These are phyloP conservation scores for Hypholoma fasciculare DNA, from an alignment of 768 basidiomycete genomes.

Conservation along the genomic window DNA sequence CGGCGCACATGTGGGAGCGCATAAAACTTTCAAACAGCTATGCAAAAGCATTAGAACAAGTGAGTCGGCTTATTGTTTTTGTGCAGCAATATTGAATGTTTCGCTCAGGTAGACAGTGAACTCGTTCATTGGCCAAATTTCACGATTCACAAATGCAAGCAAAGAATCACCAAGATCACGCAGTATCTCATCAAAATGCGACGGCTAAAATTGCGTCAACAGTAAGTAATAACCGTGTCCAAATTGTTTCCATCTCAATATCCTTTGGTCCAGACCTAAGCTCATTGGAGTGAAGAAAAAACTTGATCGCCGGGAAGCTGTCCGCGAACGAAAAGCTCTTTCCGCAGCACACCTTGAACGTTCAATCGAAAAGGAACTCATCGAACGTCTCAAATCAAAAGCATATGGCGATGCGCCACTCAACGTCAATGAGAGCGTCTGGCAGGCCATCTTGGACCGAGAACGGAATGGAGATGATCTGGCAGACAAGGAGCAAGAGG, in stretches of 20 bases:
- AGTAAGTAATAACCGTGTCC: slow-evolving; percentile 49
- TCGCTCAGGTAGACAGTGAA: slow-evolving; percentile 83
- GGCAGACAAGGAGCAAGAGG: slow-evolving; percentile 61
- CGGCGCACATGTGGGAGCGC: slow-evolving; percentile 97
- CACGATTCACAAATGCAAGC: slow-evolving; percentile 98
- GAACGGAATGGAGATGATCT: slow-evolving; percentile 61
- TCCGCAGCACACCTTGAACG: slow-evolving; percentile 94
- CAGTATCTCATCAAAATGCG: slow-evolving; percentile 99
- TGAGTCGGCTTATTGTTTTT: slow-evolving; percentile 27
- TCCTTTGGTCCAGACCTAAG: slow-evolving; percentile 63
- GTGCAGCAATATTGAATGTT: background rate
- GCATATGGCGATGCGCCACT: slow-evolving; percentile 97
- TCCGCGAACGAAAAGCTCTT: slow-evolving; percentile 93
- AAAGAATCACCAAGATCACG: slow-evolving; percentile 97
- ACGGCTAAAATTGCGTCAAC: slow-evolving; percentile 79
- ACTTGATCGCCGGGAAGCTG: slow-evolving; percentile 87
- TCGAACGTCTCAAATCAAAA: slow-evolving; percentile 93
- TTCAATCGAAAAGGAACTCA: slow-evolving; percentile 93
- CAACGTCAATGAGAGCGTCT: slow-evolving; percentile 97
- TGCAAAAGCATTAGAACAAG: slow-evolving; percentile 93
- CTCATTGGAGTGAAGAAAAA: slow-evolving; percentile 97
- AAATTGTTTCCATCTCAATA: background rate
- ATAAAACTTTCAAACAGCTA: slow-evolving; percentile 94
- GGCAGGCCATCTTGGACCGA: slow-evolving; percentile 87
- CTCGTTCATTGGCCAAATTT: slow-evolving; percentile 99